Conservation (phyloP, 78 protist species). For the Isochrysis galbana region DNA sequence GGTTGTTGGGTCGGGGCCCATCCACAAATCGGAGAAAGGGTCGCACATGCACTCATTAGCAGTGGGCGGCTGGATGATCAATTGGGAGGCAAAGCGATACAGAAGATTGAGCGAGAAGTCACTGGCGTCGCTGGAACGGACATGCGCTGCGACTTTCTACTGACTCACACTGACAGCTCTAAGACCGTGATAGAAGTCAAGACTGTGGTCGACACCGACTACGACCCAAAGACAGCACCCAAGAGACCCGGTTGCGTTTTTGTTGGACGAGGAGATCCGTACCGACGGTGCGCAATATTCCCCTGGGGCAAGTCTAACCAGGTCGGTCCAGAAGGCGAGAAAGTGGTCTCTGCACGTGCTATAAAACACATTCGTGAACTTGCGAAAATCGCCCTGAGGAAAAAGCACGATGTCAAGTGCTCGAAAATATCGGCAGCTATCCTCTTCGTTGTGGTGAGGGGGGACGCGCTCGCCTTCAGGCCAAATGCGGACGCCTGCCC, state of each 20-base stretch:
- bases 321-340: conserved; percentile 10
- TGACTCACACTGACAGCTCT: neutral
- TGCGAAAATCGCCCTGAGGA: neutral
- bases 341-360: conserved; percentile 25
- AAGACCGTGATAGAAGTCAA: conserved; percentile 6
- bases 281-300: neutral
- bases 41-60: neutral
- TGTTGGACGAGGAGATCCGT: neutral
- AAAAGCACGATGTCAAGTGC: neutral
- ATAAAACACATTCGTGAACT: conserved; percentile 8
- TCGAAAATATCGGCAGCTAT: neutral
- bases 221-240: neutral
- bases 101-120: neutral
- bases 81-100: neutral
- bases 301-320: neutral
- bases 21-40: neutral
- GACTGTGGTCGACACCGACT: conserved; percentile 24
- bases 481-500: conserved; percentile 7
- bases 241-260: neutral
- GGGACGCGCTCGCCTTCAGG: neutral
- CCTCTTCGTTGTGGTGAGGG: neutral
- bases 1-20: conserved; percentile 29
- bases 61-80: neutral
- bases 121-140: neutral
- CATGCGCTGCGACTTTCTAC: conserved; percentile 11